Conservation (phyloP, 1,139 yeast species). For the Debaryomyces psychrophilus region DNA sequence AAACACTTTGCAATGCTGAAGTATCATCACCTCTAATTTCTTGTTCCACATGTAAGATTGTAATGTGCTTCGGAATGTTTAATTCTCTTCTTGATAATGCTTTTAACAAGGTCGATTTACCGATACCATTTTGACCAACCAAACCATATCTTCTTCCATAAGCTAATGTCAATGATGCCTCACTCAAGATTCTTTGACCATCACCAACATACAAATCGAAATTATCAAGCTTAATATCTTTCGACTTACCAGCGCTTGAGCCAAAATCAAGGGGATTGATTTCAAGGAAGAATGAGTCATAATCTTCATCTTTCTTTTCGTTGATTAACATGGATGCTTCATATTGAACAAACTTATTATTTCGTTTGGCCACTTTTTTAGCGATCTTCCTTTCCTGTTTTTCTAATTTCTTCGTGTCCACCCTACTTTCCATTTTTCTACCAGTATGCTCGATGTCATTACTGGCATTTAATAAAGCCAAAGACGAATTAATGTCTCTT, state of each 20-base stretch:
- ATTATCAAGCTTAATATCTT: conserved; percentile 89
- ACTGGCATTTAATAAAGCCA: conserved; percentile 73
- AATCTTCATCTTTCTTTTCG: conserved; percentile 67
- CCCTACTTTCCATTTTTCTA: conserved; percentile 88
- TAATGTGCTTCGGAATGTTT: conserved; percentile 90
- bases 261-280: conserved; percentile 94
- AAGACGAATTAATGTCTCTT: conserved; percentile 71
- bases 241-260: conserved; percentile 88
- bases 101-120: conserved; percentile 89
- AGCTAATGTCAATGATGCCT: conserved; percentile 83
- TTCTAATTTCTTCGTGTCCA: conserved; percentile 93
- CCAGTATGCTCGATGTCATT: conserved; percentile 91
- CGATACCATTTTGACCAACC: conserved; percentile 99
- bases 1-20: conserved; percentile 85
- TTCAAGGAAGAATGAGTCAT: conserved; percentile 91
- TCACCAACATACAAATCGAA: conserved; percentile 95
- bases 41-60: conserved; percentile 96
- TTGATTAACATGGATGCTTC: conserved; percentile 89
- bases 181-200: conserved; percentile 89
- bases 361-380: conserved; percentile 92
- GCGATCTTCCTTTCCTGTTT: conserved; percentile 98
- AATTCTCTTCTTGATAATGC: conserved; percentile 94
- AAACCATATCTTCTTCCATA: conserved; percentile 96
- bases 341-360: conserved; percentile 82
- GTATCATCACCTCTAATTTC: conserved; percentile 94